Conservation (phyloP, 1,139 yeast species). For the Suhomyces atakaporum region DNA sequence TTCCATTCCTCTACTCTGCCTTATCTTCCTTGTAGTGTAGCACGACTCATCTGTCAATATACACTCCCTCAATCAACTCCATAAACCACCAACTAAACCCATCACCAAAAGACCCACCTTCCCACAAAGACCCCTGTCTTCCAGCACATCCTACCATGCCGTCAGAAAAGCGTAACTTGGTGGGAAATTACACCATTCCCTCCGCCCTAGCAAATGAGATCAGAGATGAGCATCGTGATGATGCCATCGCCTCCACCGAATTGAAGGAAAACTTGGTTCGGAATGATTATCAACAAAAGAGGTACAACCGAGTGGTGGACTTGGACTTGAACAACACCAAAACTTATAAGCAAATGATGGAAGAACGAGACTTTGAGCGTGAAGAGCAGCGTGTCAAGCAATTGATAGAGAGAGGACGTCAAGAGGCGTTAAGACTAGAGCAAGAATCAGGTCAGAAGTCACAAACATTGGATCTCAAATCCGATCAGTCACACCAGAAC, state of each 20-base stretch:
- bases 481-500: too few relatives aligned
- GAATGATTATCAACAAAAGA: constrained; percentile 23
- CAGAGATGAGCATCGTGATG: constrained; percentile 36
- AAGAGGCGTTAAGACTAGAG: constrained; percentile 20
- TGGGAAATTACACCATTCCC: constrained; percentile 38
- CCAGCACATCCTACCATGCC: constrained; percentile 6
- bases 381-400: constrained; percentile 30
- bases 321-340: constrained; percentile 24
- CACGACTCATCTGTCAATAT: constrained; percentile 24
- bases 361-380: constrained; percentile 32
- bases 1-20: too few relatives aligned
- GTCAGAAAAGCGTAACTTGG: constrained; percentile 22
- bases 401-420: constrained; percentile 19
- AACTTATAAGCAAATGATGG: constrained; percentile 42
- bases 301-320: constrained; percentile 28
- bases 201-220: constrained; percentile 27
- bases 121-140: too few relatives aligned
- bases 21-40: too few relatives aligned
- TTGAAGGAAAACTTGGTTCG: constrained; percentile 22
- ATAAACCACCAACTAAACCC: too few relatives aligned
- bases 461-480: too few relatives aligned
- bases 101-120: too few relatives aligned
- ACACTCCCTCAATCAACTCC: too few relatives aligned
- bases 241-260: constrained; percentile 25
- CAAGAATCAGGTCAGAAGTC: constrained; percentile 17